Evolutionary conservation across 1,284 basidiomycete species (phyloP).

Genomic region (Cutaneotrichosporon spelunceum): DNA sequence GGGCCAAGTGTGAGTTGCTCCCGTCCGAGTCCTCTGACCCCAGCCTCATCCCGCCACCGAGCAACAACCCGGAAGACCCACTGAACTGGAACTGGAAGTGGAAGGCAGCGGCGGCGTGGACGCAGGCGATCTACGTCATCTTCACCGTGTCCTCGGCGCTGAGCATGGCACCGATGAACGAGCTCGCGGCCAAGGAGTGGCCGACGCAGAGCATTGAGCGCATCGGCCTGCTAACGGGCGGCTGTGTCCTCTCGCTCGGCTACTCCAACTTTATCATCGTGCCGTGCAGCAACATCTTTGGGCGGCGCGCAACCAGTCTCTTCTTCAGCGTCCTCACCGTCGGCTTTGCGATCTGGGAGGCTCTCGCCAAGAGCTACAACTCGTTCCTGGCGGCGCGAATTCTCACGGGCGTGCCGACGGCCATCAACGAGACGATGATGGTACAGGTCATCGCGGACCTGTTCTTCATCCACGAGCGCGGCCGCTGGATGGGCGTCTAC

Average conservation of each 20-base stretch:
- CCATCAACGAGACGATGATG: slow-evolving; percentile 17
- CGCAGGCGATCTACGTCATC: slow-evolving; percentile 16
- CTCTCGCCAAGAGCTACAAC: slow-evolving; percentile 9
- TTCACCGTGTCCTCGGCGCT: slow-evolving; percentile 14
- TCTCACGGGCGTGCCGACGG: slow-evolving; percentile 19
- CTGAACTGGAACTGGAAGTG: slow-evolving; percentile 20
- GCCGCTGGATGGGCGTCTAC: slow-evolving; percentile 20
- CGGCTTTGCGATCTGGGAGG: slow-evolving; percentile 20
- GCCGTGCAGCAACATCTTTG: slow-evolving; percentile 23
- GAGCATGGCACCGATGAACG: slow-evolving; percentile 20
- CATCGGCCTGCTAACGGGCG: slow-evolving; percentile 21
- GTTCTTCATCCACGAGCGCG: slow-evolving; percentile 25
- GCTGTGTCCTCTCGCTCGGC: slow-evolving; percentile 15
- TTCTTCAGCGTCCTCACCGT: slow-evolving; percentile 9
- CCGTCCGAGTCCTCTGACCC: not conserved
- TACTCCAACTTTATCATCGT: slow-evolving; percentile 25
- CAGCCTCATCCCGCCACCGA: slow-evolving; percentile 18
- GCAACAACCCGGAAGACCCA: slow-evolving; percentile 11
- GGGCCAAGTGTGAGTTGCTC: slow-evolving; percentile 8
- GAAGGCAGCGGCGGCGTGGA: slow-evolving; percentile 9
- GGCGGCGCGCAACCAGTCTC: slow-evolving; percentile 15
- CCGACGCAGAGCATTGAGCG: not conserved
- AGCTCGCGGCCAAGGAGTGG: slow-evolving; percentile 14
- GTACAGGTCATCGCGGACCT: slow-evolving; percentile 21
- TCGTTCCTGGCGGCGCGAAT: slow-evolving; percentile 11